Conservation (phyloP, 2,329 filamentous ascomycete species). For the Talaromyces sp. region DNA sequence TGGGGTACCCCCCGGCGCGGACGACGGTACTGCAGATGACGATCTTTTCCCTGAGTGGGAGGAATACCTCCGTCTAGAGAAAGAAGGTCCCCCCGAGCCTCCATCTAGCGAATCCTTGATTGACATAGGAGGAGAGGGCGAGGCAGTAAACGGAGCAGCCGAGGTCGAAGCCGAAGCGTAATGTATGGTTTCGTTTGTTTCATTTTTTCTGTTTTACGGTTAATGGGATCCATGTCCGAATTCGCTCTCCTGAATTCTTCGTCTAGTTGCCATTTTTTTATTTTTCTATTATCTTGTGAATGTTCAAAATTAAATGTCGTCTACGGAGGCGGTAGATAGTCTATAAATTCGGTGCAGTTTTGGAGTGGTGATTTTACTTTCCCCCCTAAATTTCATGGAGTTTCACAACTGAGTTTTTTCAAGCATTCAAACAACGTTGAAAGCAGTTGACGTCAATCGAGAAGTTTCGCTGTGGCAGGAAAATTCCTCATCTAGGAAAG, state of each 20-base stretch:
- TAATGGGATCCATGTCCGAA: constrained; percentile 4
- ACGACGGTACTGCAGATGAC: constrained; percentile 55
- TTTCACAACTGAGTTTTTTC: no score
- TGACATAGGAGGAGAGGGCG: constrained; percentile 29
- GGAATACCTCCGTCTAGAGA: constrained; percentile 76
- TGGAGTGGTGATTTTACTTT: background rate
- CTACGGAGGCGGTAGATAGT: background rate
- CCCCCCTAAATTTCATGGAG: no score
- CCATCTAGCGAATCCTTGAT: constrained; percentile 35
- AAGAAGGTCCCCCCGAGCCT: constrained; percentile 51
- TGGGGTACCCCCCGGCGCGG: constrained; percentile 71
- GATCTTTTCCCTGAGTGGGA: constrained; percentile 97
- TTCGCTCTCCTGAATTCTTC: background rate
- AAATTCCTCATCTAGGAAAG: background rate
- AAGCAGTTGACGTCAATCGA: background rate
- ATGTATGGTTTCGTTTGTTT: background rate
- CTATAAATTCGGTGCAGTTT: background rate
- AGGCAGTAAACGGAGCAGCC: constrained; percentile 25
- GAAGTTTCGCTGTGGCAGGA: background rate
- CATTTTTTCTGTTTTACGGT: background rate
- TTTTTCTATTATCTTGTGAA: background rate
- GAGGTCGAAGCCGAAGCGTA: constrained; percentile 21
- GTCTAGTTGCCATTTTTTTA: background rate
- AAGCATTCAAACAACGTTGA: background rate
- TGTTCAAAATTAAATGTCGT: constrained; percentile 1